A percentile compares a stretch with the other conserved stretches of the same genome.
Evolutionary conservation across 2,329 filamentous ascomycete genomes (phyloP).

Genomic region (Colletotrichum sidae): DNA sequence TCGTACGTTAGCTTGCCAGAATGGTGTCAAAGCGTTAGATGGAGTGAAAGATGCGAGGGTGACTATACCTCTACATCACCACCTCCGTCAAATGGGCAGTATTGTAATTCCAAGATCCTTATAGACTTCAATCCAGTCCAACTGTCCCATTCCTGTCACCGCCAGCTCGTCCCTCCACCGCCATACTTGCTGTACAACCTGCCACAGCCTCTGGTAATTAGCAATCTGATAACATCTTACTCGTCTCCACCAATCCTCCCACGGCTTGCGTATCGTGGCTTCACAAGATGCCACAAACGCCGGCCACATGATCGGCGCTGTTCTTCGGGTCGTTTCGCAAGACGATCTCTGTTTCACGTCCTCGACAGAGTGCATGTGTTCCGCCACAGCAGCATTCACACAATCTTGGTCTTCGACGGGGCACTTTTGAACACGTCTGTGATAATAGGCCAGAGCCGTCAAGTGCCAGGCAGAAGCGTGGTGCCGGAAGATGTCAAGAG

Average conservation of each 20-base stretch:
- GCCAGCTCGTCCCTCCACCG: not conserved
- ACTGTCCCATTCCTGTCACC: not conserved
- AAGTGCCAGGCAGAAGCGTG: constrained; percentile 20
- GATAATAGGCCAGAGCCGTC: constrained; percentile 1
- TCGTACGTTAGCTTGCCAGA: no score
- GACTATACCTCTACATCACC: not conserved
- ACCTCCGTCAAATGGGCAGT: constrained; percentile 1
- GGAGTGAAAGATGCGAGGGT: no score
- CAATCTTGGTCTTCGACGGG: constrained; percentile 1
- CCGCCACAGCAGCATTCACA: not conserved
- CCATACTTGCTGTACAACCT: constrained; percentile 16
- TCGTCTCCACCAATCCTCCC: constrained; percentile 16
- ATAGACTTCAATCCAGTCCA: constrained; percentile 20
- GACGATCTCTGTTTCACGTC: constrained; percentile 13
- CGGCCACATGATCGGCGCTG: constrained; percentile 23
- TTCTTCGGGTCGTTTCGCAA: not conserved
- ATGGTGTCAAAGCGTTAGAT: no score
- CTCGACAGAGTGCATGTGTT: constrained; percentile 20
- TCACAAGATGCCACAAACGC: constrained; percentile 21
- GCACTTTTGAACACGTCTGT: constrained; percentile 16
- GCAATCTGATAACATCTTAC: constrained; percentile 5
- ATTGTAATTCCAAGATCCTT: constrained; percentile 1
- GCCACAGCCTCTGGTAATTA: constrained; percentile 18
- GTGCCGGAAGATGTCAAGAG: constrained; percentile 6
- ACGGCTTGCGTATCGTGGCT: not conserved